Percentiles rank a stretch among this genome's conserved stretches.
phyloP scores from a whole-genome alignment of 1,284 basidiomycete genomes.

The Pseudozyma hubeiensis region DNA sequence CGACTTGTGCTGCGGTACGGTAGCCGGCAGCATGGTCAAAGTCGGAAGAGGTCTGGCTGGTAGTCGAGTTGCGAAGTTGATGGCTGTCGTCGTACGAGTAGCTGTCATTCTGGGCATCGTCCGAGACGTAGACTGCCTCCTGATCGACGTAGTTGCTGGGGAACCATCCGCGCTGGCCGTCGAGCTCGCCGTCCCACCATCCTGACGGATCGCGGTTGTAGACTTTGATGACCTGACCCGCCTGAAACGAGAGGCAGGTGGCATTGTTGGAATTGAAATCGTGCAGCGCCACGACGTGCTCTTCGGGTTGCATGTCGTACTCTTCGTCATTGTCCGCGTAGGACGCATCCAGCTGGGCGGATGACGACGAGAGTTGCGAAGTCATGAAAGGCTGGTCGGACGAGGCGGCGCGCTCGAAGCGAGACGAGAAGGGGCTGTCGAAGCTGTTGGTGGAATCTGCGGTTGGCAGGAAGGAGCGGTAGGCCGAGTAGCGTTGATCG shows the following conservation, averaged over 20 bases:
- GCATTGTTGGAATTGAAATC: conserved; percentile 63
- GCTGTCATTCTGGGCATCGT: conserved; percentile 34
- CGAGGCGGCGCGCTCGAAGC: conserved; percentile 28
- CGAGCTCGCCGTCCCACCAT: conserved; percentile 97
- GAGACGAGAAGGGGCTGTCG: conserved; percentile 24
- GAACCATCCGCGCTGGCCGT: conserved; percentile 84
- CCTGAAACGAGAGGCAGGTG: conserved; percentile 84
- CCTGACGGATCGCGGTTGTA: conserved; percentile 86
- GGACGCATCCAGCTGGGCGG: conserved; percentile 14
- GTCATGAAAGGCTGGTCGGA: conserved; percentile 21
- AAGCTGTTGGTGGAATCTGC: conserved; percentile 24
- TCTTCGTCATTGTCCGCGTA: conserved; percentile 26
- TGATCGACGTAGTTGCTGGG: conserved; percentile 76
- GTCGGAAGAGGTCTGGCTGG: conserved; percentile 20
- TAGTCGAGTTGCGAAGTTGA: conserved; percentile 16
- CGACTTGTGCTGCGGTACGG: conserved; percentile 1
- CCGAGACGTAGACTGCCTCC: conserved; percentile 47
- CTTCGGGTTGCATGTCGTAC: conserved; percentile 45
- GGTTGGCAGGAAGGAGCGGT: conserved; percentile 23
- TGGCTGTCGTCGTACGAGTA: conserved; percentile 27
- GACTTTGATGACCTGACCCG: conserved; percentile 90
- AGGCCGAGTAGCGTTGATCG: conserved; percentile 8
- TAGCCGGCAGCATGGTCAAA: conserved; percentile 27
- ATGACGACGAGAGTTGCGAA: conserved; percentile 25
- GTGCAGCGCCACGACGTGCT: conserved; percentile 69